Evolutionary conservation across 306 rosid genomes (phyloP).

Genomic region (Vigna unguiculata): DNA sequence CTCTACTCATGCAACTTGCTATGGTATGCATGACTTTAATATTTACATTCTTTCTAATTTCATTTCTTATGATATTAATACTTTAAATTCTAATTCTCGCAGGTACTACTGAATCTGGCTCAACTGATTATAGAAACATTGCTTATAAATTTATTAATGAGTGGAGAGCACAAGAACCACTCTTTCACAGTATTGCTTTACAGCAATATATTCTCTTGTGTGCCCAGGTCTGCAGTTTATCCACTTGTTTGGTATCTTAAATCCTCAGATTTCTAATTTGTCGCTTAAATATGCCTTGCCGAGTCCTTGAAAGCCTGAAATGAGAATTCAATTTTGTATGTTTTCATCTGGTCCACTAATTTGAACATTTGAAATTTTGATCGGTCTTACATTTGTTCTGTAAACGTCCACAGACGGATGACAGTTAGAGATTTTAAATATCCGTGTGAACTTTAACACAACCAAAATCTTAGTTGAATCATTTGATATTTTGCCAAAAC

Average conservation of each 20-base stretch:
- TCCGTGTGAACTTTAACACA: background rate
- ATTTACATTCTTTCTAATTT: constrained; percentile 27
- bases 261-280: background rate
- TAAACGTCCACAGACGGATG: background rate
- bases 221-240: constrained; percentile 67
- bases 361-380: constrained; percentile 21
- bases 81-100: constrained; percentile 40
- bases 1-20: constrained; percentile 47
- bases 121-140: constrained; percentile 60
- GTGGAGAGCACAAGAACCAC: constrained; percentile 57
- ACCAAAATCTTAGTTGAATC: constrained; percentile 14
- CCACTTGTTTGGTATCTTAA: constrained; percentile 16
- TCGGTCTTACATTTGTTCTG: constrained; percentile 8
- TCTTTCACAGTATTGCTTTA: constrained; percentile 76
- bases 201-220: constrained; percentile 92
- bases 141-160: constrained; percentile 66
- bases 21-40: constrained; percentile 30
- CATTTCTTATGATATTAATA: constrained; percentile 23
- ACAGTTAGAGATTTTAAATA: background rate
- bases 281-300: constrained; percentile 7
- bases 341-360: constrained; percentile 25
- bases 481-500: background rate
- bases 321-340: constrained; percentile 34
- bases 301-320: constrained; percentile 19
- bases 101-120: constrained; percentile 47